A percentile compares a stretch with the other conserved stretches of the same genome.
Evolutionary conservation across 2,329 filamentous ascomycete genomes (phyloP).

Genomic region (Rutstroemia sp.): DNA sequence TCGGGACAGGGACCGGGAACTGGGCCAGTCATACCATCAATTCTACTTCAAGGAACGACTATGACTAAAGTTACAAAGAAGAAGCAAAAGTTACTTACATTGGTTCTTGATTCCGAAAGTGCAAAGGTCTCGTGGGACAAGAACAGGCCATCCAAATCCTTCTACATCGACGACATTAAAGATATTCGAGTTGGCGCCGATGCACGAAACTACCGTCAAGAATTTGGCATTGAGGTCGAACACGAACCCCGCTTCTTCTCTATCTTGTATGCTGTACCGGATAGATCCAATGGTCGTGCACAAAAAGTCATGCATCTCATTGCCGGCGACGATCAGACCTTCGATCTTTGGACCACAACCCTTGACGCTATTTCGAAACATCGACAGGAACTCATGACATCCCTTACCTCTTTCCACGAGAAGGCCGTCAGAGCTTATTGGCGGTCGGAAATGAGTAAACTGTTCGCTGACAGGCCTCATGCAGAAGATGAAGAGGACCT

Average conservation of each 20-base stretch:
- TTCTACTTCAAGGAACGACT: constrained; percentile 69
- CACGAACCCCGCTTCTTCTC: constrained; percentile 77
- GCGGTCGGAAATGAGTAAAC: constrained; percentile 72
- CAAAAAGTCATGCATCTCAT: constrained; percentile 83
- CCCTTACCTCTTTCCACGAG: constrained; percentile 77
- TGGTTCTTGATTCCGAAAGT: constrained; percentile 71
- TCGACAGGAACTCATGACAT: constrained; percentile 83
- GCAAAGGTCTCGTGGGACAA: constrained; percentile 87
- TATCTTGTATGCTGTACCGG: constrained; percentile 75
- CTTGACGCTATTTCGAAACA: constrained; percentile 79
- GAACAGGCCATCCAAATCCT: constrained; percentile 68
- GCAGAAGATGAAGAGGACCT: constrained; percentile 59
- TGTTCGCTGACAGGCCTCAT: constrained; percentile 46
- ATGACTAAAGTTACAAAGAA: constrained; percentile 84
- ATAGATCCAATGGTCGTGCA: constrained; percentile 62
- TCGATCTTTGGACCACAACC: constrained; percentile 75
- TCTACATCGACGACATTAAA: constrained; percentile 93
- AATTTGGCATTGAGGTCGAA: constrained; percentile 62
- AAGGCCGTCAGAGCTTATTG: constrained; percentile 78
- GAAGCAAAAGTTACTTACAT: constrained; percentile 62
- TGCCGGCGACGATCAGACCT: constrained; percentile 63
- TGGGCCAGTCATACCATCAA: constrained; percentile 68
- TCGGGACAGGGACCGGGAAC: constrained; percentile 34
- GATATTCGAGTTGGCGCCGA: constrained; percentile 80
- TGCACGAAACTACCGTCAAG: constrained; percentile 81